phyloP scores from a whole-genome alignment of 108 stramenopile genomes.

The Schizochytrium sp. region DNA sequence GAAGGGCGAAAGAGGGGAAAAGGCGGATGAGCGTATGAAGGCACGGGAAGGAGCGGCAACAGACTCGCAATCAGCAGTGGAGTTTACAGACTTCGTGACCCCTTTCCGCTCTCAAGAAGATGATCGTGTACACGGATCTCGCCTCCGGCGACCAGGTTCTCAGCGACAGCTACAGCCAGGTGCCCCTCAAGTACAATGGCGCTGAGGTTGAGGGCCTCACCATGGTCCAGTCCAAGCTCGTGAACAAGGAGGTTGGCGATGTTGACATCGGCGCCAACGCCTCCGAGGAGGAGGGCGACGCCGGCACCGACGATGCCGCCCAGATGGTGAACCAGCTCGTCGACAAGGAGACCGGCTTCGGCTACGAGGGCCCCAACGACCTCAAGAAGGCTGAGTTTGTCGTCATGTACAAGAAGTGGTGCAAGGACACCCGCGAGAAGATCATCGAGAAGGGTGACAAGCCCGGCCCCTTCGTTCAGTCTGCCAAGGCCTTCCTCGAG shows the following conservation, averaged over 20 bases:
- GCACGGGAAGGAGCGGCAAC: too few relatives aligned
- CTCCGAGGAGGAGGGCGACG: conserved; percentile 34
- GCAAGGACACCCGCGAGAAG: conserved; percentile 35
- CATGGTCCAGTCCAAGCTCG: background rate
- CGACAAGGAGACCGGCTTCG: conserved; percentile 56
- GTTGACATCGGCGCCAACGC: conserved; percentile 60
- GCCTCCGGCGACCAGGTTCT: conserved; percentile 59
- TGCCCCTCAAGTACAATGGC: conserved; percentile 55
- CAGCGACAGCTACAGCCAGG: conserved; percentile 49
- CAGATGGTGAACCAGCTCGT: conserved; percentile 54
- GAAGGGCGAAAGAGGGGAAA: too few relatives aligned
- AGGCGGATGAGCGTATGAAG: too few relatives aligned
- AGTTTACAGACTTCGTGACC: too few relatives aligned
- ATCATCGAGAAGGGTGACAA: conserved; percentile 59
- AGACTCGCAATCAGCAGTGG: too few relatives aligned
- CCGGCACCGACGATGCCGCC: conserved; percentile 51
- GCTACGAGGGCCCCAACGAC: conserved; percentile 57
- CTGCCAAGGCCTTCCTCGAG: conserved; percentile 43
- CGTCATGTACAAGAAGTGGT: conserved; percentile 56
- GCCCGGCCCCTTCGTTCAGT: conserved; percentile 28
- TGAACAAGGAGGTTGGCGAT: conserved; percentile 18
- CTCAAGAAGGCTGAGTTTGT: conserved; percentile 60
- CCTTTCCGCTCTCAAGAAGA: background rate
- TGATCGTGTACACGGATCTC: conserved; percentile 60
- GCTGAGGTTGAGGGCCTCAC: conserved; percentile 37